Evolutionary conservation across 306 rosid species (phyloP).

Genomic region (Crotalaria pallida): DNA sequence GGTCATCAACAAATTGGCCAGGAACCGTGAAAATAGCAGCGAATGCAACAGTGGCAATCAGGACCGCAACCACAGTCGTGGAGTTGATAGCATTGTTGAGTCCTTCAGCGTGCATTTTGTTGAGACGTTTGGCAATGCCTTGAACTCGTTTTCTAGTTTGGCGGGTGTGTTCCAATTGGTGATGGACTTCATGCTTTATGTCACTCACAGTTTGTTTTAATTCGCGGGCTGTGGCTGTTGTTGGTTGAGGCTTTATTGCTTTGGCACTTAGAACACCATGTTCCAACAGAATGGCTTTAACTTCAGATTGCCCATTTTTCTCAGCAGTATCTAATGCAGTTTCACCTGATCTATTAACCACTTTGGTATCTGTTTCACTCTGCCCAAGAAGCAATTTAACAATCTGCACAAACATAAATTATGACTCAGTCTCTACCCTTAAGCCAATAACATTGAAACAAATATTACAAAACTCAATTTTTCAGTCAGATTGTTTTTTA

Average conservation of each 20-base stretch:
- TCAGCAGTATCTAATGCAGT: conserved; percentile 92
- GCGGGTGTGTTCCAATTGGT: conserved; percentile 89
- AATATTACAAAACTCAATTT: neutral
- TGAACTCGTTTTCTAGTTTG: conserved; percentile 83
- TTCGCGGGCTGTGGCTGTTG: conserved; percentile 58
- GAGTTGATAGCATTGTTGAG: conserved; percentile 95
- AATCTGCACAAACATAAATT: conserved; percentile 48
- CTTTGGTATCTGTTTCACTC: conserved; percentile 46
- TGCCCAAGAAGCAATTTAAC: conserved; percentile 59
- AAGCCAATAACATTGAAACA: neutral
- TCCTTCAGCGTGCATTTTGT: conserved; percentile 92
- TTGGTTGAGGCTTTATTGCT: conserved; percentile 46
- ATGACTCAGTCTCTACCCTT: neutral
- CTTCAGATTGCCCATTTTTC: conserved; percentile 52
- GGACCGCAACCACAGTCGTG: conserved; percentile 83
- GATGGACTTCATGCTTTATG: conserved; percentile 84
- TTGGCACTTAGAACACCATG: conserved; percentile 63
- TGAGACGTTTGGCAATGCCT: conserved; percentile 85
- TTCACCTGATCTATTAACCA: conserved; percentile 61
- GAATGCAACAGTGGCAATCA: conserved; percentile 89
- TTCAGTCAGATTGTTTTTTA: neutral
- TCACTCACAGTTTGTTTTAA: conserved; percentile 90
- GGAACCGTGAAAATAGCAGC: conserved; percentile 93
- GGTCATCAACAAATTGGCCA: conserved; percentile 72
- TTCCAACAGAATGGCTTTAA: conserved; percentile 50